Base-by-base conservation (phyloP, 2,329 filamentous ascomycete species). In the Penicillium sp. region DNA sequence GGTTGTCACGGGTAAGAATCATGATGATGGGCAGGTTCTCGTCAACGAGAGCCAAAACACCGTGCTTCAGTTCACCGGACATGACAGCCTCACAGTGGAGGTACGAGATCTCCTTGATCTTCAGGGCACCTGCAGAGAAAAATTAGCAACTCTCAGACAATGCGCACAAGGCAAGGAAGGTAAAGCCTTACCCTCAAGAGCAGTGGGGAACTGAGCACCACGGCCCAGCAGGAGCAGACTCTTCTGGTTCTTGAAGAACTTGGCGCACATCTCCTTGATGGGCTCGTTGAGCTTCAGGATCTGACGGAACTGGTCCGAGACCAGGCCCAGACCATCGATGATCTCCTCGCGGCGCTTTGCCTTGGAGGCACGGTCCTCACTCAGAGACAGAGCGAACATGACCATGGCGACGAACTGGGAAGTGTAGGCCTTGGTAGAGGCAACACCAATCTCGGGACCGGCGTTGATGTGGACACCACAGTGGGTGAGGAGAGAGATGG, bases 31-130 rank as follows among this genome's bases (percentile, higher is more conserved):
- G 95, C 39, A 99, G 87, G 81, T 96, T 94, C 86, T 99, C 95
- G 73, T 99, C 95, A 61, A 99, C 95, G 64, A 99, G 86, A 55
- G 95, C 95, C 75, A 99, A 84, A 54, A 99, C 95, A 84, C 95
- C 95, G 79, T 99, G 95, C 87, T 99, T 99, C 72, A 99, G 86
- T 82, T 99, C 95, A 80, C 95, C 95, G 66, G 95, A 98, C 95
- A 99, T 99, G 83, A 99, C 95, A 71, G 95, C 95, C 83, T 99
- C 95, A 80, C 95, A 99, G 81, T 99, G 95, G 61, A 99, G 90
- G 81, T 99, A 99, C 17, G 94, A 98, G 73, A 99, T 99, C 82
- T 99, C 95, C 87, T 99, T 99, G 81, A 99, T 99, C 86, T 99
- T 99, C 69, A 99, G 85, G 52, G 95, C 95, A 80, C 92, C 82